Evolutionary conservation across 164 flowering plant species (phyloP).

Genomic region (Nymphaea thermarum): DNA sequence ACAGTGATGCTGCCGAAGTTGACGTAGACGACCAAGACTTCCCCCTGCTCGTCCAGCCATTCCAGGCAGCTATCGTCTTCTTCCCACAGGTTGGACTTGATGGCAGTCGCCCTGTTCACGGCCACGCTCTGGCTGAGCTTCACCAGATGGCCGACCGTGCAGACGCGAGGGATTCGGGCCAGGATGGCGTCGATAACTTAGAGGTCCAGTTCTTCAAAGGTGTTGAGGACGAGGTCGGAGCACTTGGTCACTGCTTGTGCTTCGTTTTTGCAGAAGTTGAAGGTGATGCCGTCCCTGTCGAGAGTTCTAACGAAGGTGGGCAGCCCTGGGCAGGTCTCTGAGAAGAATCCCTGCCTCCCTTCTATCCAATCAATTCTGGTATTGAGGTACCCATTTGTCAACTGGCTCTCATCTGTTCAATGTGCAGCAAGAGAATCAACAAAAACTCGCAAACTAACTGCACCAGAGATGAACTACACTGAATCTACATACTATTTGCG

Average conservation of each 20-base stretch:
- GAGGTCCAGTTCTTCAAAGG: slow-evolving; percentile 16
- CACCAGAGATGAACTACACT: no score
- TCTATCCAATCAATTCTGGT: slow-evolving; percentile 17
- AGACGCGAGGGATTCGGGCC: slow-evolving; percentile 8
- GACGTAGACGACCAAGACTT: slow-evolving; percentile 34
- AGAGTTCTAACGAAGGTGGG: slow-evolving; percentile 17
- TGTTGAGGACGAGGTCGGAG: slow-evolving; percentile 12
- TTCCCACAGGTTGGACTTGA: slow-evolving; percentile 29
- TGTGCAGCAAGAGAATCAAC: no score
- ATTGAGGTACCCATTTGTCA: slow-evolving; percentile 16
- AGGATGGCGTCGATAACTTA: slow-evolving; percentile 14
- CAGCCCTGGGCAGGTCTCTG: slow-evolving; percentile 16
- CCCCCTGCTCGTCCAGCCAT: slow-evolving; percentile 29
- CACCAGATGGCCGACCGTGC: slow-evolving; percentile 4
- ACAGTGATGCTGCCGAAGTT: slow-evolving; percentile 38
- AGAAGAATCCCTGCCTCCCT: slow-evolving; percentile 12
- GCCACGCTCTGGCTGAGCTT: not conserved
- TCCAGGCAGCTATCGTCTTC: slow-evolving; percentile 25
- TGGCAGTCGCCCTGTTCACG: not conserved
- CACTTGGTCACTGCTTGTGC: slow-evolving; percentile 1
- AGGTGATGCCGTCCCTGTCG: slow-evolving; percentile 8
- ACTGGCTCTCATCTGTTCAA: slow-evolving; percentile 13
- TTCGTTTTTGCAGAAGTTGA: slow-evolving; percentile 2
- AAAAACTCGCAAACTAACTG: no score
- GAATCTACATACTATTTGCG: no score